A percentile compares a stretch with the other conserved stretches of the same genome.
phyloP scores from a whole-genome alignment of 2,329 filamentous ascomycete species.

The Leptographium flavum region DNA sequence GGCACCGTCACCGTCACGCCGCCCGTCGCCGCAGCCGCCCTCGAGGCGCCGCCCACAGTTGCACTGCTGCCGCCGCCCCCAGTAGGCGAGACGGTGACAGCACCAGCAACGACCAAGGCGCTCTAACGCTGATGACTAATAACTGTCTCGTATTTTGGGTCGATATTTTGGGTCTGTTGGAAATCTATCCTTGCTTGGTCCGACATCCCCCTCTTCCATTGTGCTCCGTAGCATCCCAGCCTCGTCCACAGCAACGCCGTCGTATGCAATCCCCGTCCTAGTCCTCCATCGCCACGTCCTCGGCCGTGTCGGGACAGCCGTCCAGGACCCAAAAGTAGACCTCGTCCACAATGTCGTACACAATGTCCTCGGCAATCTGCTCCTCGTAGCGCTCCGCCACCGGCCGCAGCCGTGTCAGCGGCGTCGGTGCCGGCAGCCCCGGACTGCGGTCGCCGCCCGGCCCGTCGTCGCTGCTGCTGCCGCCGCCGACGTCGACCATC shows the following conservation, averaged over 20 bases:
- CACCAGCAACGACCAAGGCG: no score
- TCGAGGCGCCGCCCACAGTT: not conserved
- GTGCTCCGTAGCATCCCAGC: no score
- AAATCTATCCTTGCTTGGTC: no score
- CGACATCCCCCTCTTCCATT: no score
- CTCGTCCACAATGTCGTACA: slow-evolving; percentile 90
- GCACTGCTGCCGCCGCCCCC: slow-evolving; percentile 7
- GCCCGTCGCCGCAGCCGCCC: not conserved
- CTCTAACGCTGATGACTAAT: no score
- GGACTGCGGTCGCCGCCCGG: not conserved
- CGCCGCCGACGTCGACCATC: slow-evolving; percentile 27
- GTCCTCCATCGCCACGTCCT: slow-evolving; percentile 3
- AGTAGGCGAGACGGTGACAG: not conserved
- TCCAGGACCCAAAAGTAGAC: slow-evolving; percentile 79
- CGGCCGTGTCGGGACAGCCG: slow-evolving; percentile 27
- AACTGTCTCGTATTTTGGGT: no score
- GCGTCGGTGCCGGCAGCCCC: not conserved
- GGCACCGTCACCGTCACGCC: not conserved
- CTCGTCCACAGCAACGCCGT: not conserved
- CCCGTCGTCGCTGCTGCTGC: slow-evolving; percentile 4
- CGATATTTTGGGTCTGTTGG: no score
- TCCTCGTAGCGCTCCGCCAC: slow-evolving; percentile 74
- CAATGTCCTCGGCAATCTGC: slow-evolving; percentile 86
- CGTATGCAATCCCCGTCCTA: not conserved
- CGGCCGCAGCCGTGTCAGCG: slow-evolving; percentile 31